Evolutionary conservation across 192 early-diverging fungal species (phyloP).

Genomic region (Linnemannia elongata): DNA sequence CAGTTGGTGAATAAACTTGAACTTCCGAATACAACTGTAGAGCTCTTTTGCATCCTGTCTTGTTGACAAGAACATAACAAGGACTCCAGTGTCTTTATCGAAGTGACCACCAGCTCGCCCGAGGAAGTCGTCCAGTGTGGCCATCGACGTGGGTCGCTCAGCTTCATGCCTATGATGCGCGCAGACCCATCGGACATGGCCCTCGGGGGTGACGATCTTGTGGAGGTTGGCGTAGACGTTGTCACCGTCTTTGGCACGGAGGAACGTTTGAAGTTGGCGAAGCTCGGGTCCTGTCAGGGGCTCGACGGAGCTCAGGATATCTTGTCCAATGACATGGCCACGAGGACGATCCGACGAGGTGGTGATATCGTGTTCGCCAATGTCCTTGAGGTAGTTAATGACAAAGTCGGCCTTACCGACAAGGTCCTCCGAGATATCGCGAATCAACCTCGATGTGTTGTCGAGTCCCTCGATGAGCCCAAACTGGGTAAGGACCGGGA

Average conservation of each 20-base stretch:
- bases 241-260: not conserved
- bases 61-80: not conserved
- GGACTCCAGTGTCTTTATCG: not conserved
- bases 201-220: slow-evolving; percentile 8
- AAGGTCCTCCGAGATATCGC: not conserved
- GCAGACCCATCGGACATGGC: not conserved
- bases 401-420: not conserved
- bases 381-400: not conserved
- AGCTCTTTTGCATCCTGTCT: not conserved
- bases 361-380: not conserved
- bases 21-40: not conserved
- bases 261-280: slow-evolving; percentile 1
- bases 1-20: not conserved
- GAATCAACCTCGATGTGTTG: not conserved
- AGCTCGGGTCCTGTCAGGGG: not conserved
- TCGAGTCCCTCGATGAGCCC: not conserved
- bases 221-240: slow-evolving; percentile 1
- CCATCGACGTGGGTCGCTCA: not conserved
- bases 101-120: not conserved
- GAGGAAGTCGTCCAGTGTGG: not conserved
- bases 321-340: not conserved
- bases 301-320: not conserved
- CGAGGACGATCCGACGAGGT: not conserved
- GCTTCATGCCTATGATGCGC: not conserved
- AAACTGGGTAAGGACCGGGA: not conserved